A percentile compares a stretch with the other conserved stretches of the same genome.
These are phyloP conservation scores for Aspergillus haitiensis DNA, from an alignment of 495 filamentous ascomycete genomes.

Conservation along the genomic window DNA sequence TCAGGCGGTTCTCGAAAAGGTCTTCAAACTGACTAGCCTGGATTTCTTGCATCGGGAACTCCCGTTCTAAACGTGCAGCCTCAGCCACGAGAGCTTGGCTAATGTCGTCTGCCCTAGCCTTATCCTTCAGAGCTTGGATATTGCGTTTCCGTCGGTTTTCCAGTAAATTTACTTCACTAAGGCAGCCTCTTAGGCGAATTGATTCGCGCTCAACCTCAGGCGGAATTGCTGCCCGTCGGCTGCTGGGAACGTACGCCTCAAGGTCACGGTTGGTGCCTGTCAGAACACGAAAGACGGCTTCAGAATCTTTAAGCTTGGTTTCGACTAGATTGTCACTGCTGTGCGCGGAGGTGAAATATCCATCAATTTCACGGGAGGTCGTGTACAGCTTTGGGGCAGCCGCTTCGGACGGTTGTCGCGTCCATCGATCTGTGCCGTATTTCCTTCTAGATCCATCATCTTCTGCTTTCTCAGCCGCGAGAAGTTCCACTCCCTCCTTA, in stretches of 20 bases:
- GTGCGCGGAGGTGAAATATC: conserved; percentile 82
- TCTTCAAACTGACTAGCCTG: conserved; percentile 86
- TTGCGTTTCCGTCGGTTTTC: conserved; percentile 75
- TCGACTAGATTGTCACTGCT: conserved; percentile 80
- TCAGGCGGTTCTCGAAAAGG: conserved; percentile 80
- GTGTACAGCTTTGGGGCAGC: conserved; percentile 74
- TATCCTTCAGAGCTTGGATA: conserved; percentile 71
- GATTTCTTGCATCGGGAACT: conserved; percentile 79
- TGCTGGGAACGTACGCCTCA: conserved; percentile 86
- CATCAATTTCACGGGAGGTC: conserved; percentile 75
- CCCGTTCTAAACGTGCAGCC: conserved; percentile 79
- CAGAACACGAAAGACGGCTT: conserved; percentile 71
- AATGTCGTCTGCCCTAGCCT: conserved; percentile 85
- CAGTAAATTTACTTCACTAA: conserved; percentile 80
- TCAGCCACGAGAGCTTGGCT: conserved; percentile 76
- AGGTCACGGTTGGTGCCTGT: conserved; percentile 75
- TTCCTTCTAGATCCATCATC: conserved; percentile 72
- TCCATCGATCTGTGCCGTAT: conserved; percentile 89
- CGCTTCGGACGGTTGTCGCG: conserved; percentile 62
- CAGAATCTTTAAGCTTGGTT: conserved; percentile 73
- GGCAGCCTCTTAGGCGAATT: conserved; percentile 65
- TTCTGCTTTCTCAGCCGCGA: conserved; percentile 78
- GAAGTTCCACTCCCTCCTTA: conserved; percentile 73
- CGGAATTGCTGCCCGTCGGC: conserved; percentile 72
- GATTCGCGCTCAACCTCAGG: conserved; percentile 78